Base-by-base conservation (phyloP, 1,284 basidiomycete genomes). In the Ganoderma multipileum region DNA sequence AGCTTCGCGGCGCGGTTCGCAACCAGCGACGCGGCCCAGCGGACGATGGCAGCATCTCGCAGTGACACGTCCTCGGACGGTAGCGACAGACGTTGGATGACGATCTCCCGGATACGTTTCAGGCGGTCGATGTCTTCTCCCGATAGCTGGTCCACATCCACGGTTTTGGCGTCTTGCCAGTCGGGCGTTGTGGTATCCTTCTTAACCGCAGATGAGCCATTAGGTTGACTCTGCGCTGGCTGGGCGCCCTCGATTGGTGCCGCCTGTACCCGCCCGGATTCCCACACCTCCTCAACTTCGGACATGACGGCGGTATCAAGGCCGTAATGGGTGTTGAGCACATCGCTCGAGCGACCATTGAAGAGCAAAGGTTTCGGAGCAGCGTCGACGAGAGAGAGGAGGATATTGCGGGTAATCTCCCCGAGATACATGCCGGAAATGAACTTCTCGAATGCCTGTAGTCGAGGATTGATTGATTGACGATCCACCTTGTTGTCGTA, bases 401-500 rank as follows among this genome's bases (percentile, higher is more conserved):
- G 85, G 71, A 98, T 85, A 76, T 94, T 94, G 61, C 97, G 92
- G 26, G 92, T 89, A 73, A 99, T 90, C 82, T 99, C 97, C 68
- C 97, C 97, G 50, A 99, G 89, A 81, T 99, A 99, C 97, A 99
- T 99, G 69, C 98, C 98, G 2, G 96, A 98, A 73, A 99, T 95
- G 84, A 98, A 96, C 84, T 99, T 99, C 81, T 99, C 98, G 77
- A 97, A 99, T 2, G 94, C 93, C 80, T 99, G 97, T 78, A 91
- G 95, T 64, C 91, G 87, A 63, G 96, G 96, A 77, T 99, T 98
- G 81, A 99, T 98, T 62, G 93, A 95, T 77, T 93, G 89, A 66
- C 98, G 91, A 80, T 99, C 97, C 28, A 99, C 84, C 74, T 93
- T 89, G 83, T 95, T 97, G 82, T 99, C 97, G 76, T 91, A 98